Conservation (phyloP, 169 alveolate species). For the Cryptosporidium baileyi region DNA sequence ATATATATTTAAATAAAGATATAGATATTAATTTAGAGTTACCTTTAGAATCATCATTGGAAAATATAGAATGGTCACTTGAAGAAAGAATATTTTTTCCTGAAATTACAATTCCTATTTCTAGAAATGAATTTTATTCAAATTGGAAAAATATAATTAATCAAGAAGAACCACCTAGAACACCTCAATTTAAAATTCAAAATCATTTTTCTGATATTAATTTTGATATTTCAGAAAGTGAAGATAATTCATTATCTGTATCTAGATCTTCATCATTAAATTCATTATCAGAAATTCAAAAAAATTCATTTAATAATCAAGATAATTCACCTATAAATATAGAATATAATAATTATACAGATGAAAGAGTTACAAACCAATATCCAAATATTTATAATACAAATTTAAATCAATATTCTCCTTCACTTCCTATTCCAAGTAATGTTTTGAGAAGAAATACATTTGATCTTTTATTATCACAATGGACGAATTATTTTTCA, state of each 20-base stretch:
- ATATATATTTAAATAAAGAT: too few species aligned
- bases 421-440: constrained; percentile 23
- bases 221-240: not conserved
- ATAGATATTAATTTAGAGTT: not conserved
- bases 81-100: constrained; percentile 37
- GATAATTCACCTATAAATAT: not conserved
- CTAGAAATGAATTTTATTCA: constrained; percentile 9
- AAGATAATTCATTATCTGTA: not conserved
- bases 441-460: constrained; percentile 18
- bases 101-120: not conserved
- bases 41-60: not conserved
- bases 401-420: not conserved
- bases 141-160: constrained; percentile 19
- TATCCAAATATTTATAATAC: not conserved
- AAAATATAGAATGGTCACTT: constrained; percentile 37
- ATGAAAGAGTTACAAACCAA: not conserved
- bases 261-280: not conserved
- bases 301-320: too few species aligned
- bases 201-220: not conserved
- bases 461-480: constrained; percentile 3
- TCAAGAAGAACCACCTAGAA: constrained; percentile 45
- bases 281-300: not conserved
- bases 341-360: not conserved
- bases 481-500: constrained; percentile 44
- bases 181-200: constrained; percentile 18